A percentile compares a stretch with the other conserved stretches of the same genome.
phyloP scores from a whole-genome alignment of 2,329 filamentous ascomycete genomes.

The Fusarium zealandicum region DNA sequence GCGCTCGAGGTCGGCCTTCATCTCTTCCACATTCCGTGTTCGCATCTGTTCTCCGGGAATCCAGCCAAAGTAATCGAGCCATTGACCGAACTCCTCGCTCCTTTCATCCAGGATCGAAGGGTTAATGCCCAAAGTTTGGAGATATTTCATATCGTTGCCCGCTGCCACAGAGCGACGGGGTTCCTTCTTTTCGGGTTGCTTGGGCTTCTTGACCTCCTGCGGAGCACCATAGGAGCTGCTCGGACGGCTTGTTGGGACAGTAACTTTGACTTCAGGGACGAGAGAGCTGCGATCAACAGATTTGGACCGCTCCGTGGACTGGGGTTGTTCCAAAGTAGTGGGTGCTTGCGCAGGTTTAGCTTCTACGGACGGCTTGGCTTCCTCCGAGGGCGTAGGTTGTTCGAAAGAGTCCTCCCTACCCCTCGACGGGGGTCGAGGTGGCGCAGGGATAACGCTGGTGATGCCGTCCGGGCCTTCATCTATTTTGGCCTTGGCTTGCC shows the following conservation, averaged over 20 bases:
- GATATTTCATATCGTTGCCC: conserved; percentile 80
- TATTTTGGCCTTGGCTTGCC: conserved; percentile 65
- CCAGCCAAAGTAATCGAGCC: conserved; percentile 90
- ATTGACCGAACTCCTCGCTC: conserved; percentile 80
- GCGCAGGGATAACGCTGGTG: conserved; percentile 84
- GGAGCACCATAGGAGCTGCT: conserved; percentile 50
- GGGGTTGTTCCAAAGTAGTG: conserved; percentile 11
- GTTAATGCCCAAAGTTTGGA: conserved; percentile 80
- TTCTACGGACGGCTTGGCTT: neutral
- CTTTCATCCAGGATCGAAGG: conserved; percentile 76
- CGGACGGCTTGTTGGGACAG: conserved; percentile 54
- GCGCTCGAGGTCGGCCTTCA: conserved; percentile 83
- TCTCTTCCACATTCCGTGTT: conserved; percentile 76
- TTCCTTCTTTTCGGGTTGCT: conserved; percentile 50
- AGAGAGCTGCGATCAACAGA: conserved; percentile 46
- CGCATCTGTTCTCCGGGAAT: conserved; percentile 77
- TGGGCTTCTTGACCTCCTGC: conserved; percentile 46
- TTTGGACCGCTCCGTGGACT: conserved; percentile 39
- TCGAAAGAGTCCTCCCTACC: conserved; percentile 45
- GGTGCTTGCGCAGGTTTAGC: neutral
- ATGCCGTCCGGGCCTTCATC: conserved; percentile 84
- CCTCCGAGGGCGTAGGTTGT: conserved; percentile 18
- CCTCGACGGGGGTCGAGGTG: conserved; percentile 57
- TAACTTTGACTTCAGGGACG: conserved; percentile 67
- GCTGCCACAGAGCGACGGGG: conserved; percentile 67